phyloP scores from a whole-genome alignment of 2,329 filamentous ascomycete species.

The Fusarium continuum region DNA sequence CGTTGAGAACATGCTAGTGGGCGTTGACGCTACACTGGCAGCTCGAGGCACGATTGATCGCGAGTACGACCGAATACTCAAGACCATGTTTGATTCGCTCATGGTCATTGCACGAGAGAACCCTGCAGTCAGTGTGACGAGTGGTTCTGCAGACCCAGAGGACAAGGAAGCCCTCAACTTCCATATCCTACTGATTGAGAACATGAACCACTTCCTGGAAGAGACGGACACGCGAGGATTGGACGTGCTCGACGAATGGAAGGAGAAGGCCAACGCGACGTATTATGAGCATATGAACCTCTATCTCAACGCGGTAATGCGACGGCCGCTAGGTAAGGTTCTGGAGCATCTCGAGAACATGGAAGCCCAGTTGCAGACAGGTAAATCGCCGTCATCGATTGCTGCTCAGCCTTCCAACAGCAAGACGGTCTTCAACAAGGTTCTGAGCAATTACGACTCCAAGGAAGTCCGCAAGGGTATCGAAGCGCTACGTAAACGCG shows the following conservation, averaged over 20 bases:
- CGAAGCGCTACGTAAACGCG: conserved; percentile 85
- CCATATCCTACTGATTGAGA: conserved; percentile 96
- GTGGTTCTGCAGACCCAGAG: conserved; percentile 68
- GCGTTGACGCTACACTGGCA: conserved; percentile 63
- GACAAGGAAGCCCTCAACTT: conserved; percentile 98
- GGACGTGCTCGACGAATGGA: conserved; percentile 84
- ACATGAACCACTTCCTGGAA: conserved; percentile 97
- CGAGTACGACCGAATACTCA: conserved; percentile 88
- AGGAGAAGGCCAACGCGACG: conserved; percentile 78
- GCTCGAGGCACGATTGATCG: conserved; percentile 83
- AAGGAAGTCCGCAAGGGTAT: conserved; percentile 92
- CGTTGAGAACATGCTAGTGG: conserved; percentile 83
- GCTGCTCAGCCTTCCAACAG: conserved; percentile 85
- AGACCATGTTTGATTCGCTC: conserved; percentile 95
- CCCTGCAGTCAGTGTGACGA: conserved; percentile 58
- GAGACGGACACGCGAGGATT: conserved; percentile 82
- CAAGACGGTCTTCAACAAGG: conserved; percentile 84
- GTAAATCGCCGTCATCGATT: conserved; percentile 70
- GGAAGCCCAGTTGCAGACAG: conserved; percentile 73
- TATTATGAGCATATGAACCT: conserved; percentile 86
- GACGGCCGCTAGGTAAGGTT: conserved; percentile 87
- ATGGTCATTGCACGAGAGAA: conserved; percentile 89
- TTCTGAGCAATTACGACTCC: conserved; percentile 80
- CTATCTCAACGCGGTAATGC: conserved; percentile 88
- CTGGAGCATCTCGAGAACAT: conserved; percentile 92